Evolutionary conservation across 2,329 filamentous ascomycete species (phyloP).

Genomic region (Ophiostoma populinum): DNA sequence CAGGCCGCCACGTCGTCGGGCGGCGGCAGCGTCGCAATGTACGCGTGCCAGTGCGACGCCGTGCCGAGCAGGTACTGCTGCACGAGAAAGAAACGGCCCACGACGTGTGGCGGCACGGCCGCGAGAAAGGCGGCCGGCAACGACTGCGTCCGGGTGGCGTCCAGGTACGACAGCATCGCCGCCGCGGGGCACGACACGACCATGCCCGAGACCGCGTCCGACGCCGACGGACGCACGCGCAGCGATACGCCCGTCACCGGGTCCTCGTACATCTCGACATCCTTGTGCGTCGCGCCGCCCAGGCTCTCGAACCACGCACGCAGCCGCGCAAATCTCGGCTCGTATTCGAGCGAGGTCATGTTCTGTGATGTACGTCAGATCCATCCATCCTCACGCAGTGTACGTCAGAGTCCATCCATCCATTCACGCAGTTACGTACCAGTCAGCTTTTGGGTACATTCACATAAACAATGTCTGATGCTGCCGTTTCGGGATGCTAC

Average conservation of each 20-base stretch:
- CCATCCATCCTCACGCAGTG: no score
- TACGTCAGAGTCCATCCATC: neutral
- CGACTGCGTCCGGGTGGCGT: slow-evolving; percentile 22
- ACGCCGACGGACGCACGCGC: slow-evolving; percentile 24
- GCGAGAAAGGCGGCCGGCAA: slow-evolving; percentile 35
- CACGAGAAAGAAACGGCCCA: slow-evolving; percentile 51
- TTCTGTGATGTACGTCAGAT: neutral
- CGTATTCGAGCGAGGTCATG: neutral
- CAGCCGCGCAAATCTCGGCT: slow-evolving; percentile 2
- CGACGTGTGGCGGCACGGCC: slow-evolving; percentile 35
- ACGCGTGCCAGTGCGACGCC: slow-evolving; percentile 49
- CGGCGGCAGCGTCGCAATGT: slow-evolving; percentile 47
- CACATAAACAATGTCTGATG: no score
- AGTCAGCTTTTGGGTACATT: no score
- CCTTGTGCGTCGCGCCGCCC: slow-evolving; percentile 30
- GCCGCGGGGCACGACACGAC: slow-evolving; percentile 35
- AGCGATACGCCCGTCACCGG: slow-evolving; percentile 35
- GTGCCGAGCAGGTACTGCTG: slow-evolving; percentile 43
- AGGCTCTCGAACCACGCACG: slow-evolving; percentile 21
- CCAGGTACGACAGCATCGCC: slow-evolving; percentile 40
- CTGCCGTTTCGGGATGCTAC: no score
- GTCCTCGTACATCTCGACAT: slow-evolving; percentile 35
- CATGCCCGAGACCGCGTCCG: slow-evolving; percentile 19
- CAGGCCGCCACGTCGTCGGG: slow-evolving; percentile 33
- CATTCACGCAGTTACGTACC: no score